These are phyloP conservation scores for Chrysosporium keratinophilum DNA, from an alignment of 2,329 filamentous ascomycete genomes.

Conservation along the genomic window DNA sequence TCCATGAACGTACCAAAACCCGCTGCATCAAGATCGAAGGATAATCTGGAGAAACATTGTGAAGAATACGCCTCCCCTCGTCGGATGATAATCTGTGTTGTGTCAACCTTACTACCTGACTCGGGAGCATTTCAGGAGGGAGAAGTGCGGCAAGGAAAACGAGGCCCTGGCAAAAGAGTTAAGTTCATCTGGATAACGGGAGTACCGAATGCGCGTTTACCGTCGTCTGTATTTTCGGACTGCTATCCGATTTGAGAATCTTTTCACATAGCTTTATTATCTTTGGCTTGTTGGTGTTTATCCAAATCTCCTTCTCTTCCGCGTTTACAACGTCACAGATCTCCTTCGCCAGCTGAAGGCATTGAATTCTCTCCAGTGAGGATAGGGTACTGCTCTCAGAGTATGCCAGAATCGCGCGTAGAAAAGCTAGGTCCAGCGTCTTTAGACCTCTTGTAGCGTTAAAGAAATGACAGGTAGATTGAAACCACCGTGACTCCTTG, in stretches of 20 bases:
- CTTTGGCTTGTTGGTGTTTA: conserved; percentile 25
- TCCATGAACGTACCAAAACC: neutral
- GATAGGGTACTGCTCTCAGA: conserved; percentile 28
- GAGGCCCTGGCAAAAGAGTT: conserved; percentile 21
- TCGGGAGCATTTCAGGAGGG: conserved; percentile 19
- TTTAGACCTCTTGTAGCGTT: conserved; percentile 31
- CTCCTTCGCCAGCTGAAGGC: conserved; percentile 29
- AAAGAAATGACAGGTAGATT: conserved; percentile 32
- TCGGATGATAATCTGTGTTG: conserved; percentile 23
- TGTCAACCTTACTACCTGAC: conserved; percentile 22
- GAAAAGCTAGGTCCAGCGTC: conserved; percentile 33
- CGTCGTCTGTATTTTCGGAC: conserved; percentile 26
- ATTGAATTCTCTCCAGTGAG: conserved; percentile 25
- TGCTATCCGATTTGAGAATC: conserved; percentile 23
- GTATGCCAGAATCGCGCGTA: conserved; percentile 32
- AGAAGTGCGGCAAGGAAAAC: conserved; percentile 25
- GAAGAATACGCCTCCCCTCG: conserved; percentile 18
- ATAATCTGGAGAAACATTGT: conserved; percentile 20
- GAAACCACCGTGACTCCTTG: conserved; percentile 23
- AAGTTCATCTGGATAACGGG: neutral
- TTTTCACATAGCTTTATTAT: conserved; percentile 33
- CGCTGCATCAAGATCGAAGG: neutral
- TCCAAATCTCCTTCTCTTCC: conserved; percentile 28
- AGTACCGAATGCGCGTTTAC: conserved; percentile 19
- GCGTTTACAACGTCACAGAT: conserved; percentile 28